Base-by-base conservation (phyloP, 352 stramenopile species). In the Globisporangium yorkense region DNA sequence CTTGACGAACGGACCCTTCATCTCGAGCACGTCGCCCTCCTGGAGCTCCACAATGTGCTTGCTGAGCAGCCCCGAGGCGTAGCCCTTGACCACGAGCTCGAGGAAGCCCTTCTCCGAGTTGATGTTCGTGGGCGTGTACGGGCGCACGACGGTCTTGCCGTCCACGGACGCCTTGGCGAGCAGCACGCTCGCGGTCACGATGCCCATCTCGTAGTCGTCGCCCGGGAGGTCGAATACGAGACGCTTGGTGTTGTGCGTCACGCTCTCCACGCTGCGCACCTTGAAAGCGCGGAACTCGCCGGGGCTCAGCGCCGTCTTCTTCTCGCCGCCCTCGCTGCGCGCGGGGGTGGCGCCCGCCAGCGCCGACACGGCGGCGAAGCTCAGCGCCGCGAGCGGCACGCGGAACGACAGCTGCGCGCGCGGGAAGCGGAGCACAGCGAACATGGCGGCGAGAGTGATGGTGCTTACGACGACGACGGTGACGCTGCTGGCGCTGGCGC, bases 1-100 rank as follows among this genome's bases (percentile, higher is more conserved):
- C 72, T 97, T 97, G 37, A 65, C 20, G 49, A 96, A 90, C 6
- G 89, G 91, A 1, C 91, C 91, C 68, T 96, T 97, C 77, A 97
- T 92, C 58, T 96, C 84, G 10, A 97, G 72, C 50, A 66, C 59
- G 64, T 97, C 91, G 8, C 91, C 91, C 24, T 79, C 70, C 56
- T 96, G 80, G 21, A 97, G 75, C 39, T 75, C 57, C 52, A 88
- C 74, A 12, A 97, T 84, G 73, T 97, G 81, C 66, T 89, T 89
- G 63, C 83, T 96, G 52, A 97, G 63, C 44, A 83, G 67, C 3
- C 89, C 91, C 39, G 80, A 75, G 12, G 84, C 71, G 68, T 97
- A 97, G 16, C 77, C 75, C 70, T 97, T 97, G 65, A 97, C 84
- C 41, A 97, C 80, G 40, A 97, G 74, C 57, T 95, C 81, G 21